Evolutionary conservation across 2,329 filamentous ascomycete species (phyloP).

Genomic region (Colletotrichum nymphaeae): DNA sequence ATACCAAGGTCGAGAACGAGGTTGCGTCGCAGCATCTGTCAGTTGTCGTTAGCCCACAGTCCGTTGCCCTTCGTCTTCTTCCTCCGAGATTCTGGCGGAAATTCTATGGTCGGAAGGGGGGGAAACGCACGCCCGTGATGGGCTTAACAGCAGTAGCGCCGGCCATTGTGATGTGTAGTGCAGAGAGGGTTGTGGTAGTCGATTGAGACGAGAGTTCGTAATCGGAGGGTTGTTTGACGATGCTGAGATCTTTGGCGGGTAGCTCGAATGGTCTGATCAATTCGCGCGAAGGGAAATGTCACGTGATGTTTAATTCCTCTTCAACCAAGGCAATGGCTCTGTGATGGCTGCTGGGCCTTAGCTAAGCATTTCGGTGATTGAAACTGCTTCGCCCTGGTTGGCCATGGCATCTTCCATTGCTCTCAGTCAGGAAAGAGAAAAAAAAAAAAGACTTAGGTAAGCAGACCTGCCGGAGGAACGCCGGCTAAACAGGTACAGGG

Average conservation of each 20-base stretch:
- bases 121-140: slow-evolving; percentile 68
- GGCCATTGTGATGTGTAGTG: slow-evolving; percentile 57
- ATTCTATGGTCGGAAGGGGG: slow-evolving; percentile 44
- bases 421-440: neutral
- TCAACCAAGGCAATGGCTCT: too few relatives aligned
- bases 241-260: slow-evolving; percentile 6
- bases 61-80: neutral
- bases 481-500: neutral
- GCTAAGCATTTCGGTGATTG: slow-evolving; percentile 15
- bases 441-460: slow-evolving; percentile 1
- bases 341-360: neutral
- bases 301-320: slow-evolving; percentile 29
- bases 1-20: slow-evolving; percentile 68
- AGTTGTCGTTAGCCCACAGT: slow-evolving; percentile 47
- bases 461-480: neutral
- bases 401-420: neutral
- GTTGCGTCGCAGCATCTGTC: slow-evolving; percentile 69
- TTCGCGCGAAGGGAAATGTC: slow-evolving; percentile 24
- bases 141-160: slow-evolving; percentile 54
- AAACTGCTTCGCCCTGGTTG: slow-evolving; percentile 7
- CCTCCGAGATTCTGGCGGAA: slow-evolving; percentile 5
- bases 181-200: slow-evolving; percentile 19
- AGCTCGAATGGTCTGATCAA: slow-evolving; percentile 34
- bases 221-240: slow-evolving; percentile 15
- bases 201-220: slow-evolving; percentile 26